Conservation (phyloP, 1,284 basidiomycete species). For the Schizophyllum commune region DNA sequence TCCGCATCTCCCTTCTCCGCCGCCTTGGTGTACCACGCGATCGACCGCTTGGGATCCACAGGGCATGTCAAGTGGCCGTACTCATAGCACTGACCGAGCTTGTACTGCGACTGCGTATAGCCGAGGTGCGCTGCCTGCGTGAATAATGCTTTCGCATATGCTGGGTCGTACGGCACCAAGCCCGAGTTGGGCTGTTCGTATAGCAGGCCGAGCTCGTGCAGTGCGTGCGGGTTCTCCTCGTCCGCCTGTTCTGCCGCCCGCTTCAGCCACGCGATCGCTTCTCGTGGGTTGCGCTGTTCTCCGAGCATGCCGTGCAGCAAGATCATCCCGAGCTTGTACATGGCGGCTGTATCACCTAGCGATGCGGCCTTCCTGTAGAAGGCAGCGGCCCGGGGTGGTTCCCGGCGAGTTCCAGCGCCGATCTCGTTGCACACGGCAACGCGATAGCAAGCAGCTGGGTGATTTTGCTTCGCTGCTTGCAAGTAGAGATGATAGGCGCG, state of each 20-base stretch:
- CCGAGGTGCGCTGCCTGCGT: constrained; percentile 92
- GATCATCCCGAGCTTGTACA: constrained; percentile 99
- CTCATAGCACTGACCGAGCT: constrained; percentile 92
- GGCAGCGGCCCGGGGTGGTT: constrained; percentile 82
- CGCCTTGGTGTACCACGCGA: constrained; percentile 98
- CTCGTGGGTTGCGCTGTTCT: constrained; percentile 81
- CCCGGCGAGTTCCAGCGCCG: constrained; percentile 94
- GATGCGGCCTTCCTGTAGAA: constrained; percentile 98
- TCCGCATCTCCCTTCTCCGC: constrained; percentile 94
- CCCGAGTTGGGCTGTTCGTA: constrained; percentile 73
- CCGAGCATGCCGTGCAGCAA: constrained; percentile 81
- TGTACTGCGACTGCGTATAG: constrained; percentile 91
- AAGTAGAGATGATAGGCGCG: constrained; percentile 98
- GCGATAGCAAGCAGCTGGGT: constrained; percentile 91
- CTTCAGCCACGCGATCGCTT: constrained; percentile 92
- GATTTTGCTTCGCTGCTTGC: constrained; percentile 96
- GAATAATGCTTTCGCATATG: constrained; percentile 81
- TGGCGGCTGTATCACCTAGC: constrained; percentile 93
- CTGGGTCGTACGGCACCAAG: constrained; percentile 67
- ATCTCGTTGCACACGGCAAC: constrained; percentile 99
- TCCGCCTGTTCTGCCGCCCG: constrained; percentile 96
- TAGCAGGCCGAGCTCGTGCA: constrained; percentile 93
- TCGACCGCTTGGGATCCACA: constrained; percentile 87
- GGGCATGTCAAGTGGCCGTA: constrained; percentile 87
- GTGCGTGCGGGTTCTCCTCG: constrained; percentile 95